A percentile compares a stretch with the other conserved stretches of the same genome.
These are phyloP conservation scores for Eutrema yunnanense DNA, from an alignment of 345 rosid genomes.

Conservation along the genomic window DNA sequence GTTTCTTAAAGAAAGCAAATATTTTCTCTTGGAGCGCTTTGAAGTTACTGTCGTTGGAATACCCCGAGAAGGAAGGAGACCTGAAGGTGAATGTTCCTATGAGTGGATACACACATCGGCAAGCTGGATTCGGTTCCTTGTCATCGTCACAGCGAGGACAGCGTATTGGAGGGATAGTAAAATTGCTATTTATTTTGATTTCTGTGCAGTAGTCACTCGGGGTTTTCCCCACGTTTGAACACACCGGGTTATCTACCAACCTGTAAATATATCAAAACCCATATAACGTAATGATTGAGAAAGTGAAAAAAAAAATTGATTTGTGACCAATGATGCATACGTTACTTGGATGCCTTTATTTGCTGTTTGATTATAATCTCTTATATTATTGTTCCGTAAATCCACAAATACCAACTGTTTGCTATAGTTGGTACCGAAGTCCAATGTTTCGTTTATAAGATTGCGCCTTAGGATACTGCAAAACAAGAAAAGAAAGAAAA, in stretches of 20 bases:
- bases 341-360: constrained; percentile 11
- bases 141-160: constrained; percentile 37
- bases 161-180: neutral
- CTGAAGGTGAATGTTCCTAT: constrained; percentile 55
- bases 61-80: constrained; percentile 57
- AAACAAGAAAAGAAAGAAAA: neutral
- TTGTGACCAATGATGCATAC: constrained; percentile 34
- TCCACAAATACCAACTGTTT: constrained; percentile 43
- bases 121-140: constrained; percentile 46
- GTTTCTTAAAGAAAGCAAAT: constrained; percentile 12
- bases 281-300: neutral
- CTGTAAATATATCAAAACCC: constrained; percentile 37
- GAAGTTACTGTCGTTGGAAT: constrained; percentile 32
- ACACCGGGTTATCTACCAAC: constrained; percentile 55
- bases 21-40: constrained; percentile 28
- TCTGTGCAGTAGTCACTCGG: constrained; percentile 35
- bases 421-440: constrained; percentile 39
- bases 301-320: neutral
- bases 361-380: constrained; percentile 1
- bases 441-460: constrained; percentile 45
- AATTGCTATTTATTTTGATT: neutral
- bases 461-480: constrained; percentile 47
- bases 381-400: constrained; percentile 44
- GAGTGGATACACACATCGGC: constrained; percentile 58
- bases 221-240: constrained; percentile 30